These are phyloP conservation scores for Nymphaea thermarum DNA, from an alignment of 164 flowering plant genomes.

Conservation along the genomic window DNA sequence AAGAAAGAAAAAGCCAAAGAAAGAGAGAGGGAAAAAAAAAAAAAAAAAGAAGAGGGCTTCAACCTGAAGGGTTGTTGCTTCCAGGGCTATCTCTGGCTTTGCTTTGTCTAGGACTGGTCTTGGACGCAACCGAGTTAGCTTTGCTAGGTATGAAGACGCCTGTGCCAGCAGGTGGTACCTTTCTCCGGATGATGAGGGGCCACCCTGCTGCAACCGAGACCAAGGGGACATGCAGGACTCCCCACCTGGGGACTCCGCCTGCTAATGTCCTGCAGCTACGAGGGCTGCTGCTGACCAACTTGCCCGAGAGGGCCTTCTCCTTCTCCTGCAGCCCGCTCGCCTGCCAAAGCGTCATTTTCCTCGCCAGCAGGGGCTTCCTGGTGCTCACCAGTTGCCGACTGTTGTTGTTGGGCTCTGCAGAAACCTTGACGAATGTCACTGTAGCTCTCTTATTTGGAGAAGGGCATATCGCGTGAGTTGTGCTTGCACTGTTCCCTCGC, in stretches of 20 bases:
- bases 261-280: not conserved
- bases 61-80: not conserved
- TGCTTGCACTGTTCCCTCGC: conserved; percentile 86
- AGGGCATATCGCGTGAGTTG: conserved; percentile 75
- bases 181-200: not conserved
- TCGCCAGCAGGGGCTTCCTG: not conserved
- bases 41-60: too few relatives aligned
- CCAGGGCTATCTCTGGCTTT: not conserved
- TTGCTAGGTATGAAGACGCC: not conserved
- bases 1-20: too few relatives aligned
- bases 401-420: conserved; percentile 27
- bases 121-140: not conserved
- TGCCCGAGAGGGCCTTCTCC: not conserved
- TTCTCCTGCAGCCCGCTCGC: not conserved
- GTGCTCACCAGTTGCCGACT: conserved; percentile 6
- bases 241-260: not conserved
- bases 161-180: not conserved
- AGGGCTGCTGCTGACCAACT: not conserved
- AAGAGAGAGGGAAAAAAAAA: too few relatives aligned
- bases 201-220: not conserved
- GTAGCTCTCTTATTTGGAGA: conserved; percentile 58
- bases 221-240: not conserved
- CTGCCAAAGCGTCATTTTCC: not conserved
- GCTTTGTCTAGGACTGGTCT: not conserved
- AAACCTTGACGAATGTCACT: conserved; percentile 74